Percentiles rank a stretch among this genome's conserved stretches.
Evolutionary conservation across 768 basidiomycete species (phyloP).

Genomic region (Suillus weaverae): DNA sequence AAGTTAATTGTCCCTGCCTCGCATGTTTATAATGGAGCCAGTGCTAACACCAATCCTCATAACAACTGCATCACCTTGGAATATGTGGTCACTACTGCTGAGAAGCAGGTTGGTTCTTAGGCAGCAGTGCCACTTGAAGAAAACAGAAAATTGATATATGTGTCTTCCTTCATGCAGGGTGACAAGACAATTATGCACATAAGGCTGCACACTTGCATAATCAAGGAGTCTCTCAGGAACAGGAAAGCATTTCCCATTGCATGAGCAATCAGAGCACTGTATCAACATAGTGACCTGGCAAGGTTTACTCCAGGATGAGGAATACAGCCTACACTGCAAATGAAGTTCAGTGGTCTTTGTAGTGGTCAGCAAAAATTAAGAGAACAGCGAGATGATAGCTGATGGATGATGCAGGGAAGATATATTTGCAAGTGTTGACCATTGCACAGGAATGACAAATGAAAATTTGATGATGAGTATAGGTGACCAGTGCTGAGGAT

Average conservation of each 20-base stretch:
- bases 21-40: conserved; percentile 10
- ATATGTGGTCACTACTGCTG: background rate
- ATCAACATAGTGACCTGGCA: conserved; percentile 8
- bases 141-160: conserved; percentile 2
- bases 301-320: background rate
- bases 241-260: background rate
- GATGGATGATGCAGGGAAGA: background rate
- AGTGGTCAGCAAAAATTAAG: background rate
- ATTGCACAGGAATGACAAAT: background rate
- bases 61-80: conserved; percentile 7
- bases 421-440: background rate
- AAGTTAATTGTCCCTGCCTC: background rate
- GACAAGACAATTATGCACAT: conserved; percentile 13
- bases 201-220: conserved; percentile 1
- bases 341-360: background rate
- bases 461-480: background rate
- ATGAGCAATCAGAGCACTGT: background rate
- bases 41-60: conserved; percentile 7
- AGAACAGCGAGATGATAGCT: background rate
- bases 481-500: background rate
- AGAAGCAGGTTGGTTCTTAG: conserved; percentile 3
- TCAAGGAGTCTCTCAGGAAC: conserved; percentile 9
- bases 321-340: conserved; percentile 10
- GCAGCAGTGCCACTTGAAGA: conserved; percentile 12
- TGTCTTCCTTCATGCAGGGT: conserved; percentile 4